A percentile compares a stretch with the other conserved stretches of the same genome.
These are phyloP conservation scores for Pseudocercospora cruenta DNA, from an alignment of 2,329 filamentous ascomycete genomes.

Conservation along the genomic window DNA sequence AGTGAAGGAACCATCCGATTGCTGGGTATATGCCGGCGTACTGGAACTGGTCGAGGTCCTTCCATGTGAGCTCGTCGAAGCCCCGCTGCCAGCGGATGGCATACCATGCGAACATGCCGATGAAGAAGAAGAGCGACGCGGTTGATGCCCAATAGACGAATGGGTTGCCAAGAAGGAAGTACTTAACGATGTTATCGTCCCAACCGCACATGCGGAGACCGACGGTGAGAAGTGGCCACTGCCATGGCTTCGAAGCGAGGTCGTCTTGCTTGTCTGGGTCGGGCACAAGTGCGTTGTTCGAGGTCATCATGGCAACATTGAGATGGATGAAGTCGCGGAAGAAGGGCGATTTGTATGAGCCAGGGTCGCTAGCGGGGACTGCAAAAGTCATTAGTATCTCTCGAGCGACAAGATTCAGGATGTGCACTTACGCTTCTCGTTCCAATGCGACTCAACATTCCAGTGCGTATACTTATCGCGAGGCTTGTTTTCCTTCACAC, in stretches of 20 bases:
- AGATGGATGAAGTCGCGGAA: constrained; percentile 96
- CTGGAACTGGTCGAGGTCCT: constrained; percentile 90
- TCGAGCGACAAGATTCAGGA: background rate
- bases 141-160: constrained; percentile 95
- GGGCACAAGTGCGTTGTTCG: constrained; percentile 96
- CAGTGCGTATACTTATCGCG: constrained; percentile 95
- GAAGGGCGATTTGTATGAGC: constrained; percentile 95
- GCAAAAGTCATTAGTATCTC: constrained; percentile 39
- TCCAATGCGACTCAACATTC: constrained; percentile 95
- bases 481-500: constrained; percentile 89
- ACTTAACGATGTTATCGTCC: constrained; percentile 95
- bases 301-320: constrained; percentile 99
- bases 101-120: constrained; percentile 78
- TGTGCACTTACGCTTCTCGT: constrained; percentile 78
- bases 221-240: constrained; percentile 95
- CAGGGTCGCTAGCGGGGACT: constrained; percentile 88
- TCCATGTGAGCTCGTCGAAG: constrained; percentile 76
- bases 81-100: constrained; percentile 94
- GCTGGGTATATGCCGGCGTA: constrained; percentile 90
- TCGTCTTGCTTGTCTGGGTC: constrained; percentile 99
- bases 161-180: constrained; percentile 97
- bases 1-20: constrained; percentile 94
- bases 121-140: constrained; percentile 73
- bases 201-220: constrained; percentile 98
- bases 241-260: constrained; percentile 94